Conservation (phyloP, 1,284 basidiomycete genomes). For the Trichosporon sp. region DNA sequence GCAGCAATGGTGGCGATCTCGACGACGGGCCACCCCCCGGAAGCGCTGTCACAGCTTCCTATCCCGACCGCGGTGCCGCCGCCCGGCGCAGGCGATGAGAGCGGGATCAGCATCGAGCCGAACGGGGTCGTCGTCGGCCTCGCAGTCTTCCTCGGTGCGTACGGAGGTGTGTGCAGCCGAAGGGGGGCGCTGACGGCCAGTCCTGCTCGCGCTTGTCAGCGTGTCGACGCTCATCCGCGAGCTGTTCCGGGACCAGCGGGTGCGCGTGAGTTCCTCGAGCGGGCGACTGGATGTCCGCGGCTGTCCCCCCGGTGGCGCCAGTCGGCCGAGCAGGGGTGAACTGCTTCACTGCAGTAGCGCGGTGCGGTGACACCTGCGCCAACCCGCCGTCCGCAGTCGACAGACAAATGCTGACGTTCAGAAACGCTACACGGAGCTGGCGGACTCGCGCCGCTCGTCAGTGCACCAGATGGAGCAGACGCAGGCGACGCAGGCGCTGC, state of each 20-base stretch:
- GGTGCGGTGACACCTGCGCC: too few species aligned
- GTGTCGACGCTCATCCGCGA: neutral
- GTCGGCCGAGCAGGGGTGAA: too few species aligned
- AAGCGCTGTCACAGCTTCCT: neutral
- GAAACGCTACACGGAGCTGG: neutral
- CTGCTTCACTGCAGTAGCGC: neutral
- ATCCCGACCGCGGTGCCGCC: neutral
- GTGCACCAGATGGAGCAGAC: slow-evolving; percentile 1
- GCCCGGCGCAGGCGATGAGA: neutral
- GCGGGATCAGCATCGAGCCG: neutral
- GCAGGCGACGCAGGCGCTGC: neutral
- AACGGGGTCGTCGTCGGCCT: neutral
- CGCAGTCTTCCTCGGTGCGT: neutral
- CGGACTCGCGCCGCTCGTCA: neutral
- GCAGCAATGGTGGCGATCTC: slow-evolving; percentile 3
- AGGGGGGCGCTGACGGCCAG: neutral
- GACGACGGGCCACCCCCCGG: neutral
- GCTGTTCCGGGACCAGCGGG: neutral
- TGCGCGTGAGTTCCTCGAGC: neutral
- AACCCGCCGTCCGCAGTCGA: too few species aligned
- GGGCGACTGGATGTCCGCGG: too few species aligned
- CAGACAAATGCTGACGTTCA: neutral
- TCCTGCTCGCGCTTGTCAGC: neutral
- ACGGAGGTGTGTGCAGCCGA: neutral
- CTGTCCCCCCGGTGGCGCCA: too few species aligned